Evolutionary conservation across 1,139 yeast species (phyloP).

Genomic region (Casaregolazyma lundiana): DNA sequence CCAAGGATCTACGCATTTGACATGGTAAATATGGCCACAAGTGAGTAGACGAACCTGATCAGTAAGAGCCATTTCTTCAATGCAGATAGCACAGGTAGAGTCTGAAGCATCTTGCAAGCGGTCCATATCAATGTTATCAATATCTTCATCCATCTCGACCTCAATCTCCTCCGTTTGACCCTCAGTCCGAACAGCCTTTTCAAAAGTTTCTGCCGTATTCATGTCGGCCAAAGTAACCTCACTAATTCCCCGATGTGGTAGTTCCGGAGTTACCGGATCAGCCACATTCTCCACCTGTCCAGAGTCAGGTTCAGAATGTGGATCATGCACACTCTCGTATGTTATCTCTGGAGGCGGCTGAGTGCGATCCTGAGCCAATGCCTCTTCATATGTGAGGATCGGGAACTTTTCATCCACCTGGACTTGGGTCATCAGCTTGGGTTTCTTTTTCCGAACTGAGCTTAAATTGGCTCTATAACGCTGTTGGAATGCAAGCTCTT

Average conservation of each 20-base stretch:
- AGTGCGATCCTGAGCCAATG: slow-evolving; percentile 6
- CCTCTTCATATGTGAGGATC: slow-evolving; percentile 49
- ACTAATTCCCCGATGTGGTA: neutral
- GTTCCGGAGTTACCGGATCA: slow-evolving; percentile 8
- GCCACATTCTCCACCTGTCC: neutral
- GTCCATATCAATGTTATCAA: slow-evolving; percentile 11
- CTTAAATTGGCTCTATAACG: slow-evolving; percentile 17
- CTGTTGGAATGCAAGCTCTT: slow-evolving; percentile 18
- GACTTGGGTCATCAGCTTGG: slow-evolving; percentile 44
- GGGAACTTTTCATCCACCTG: slow-evolving; percentile 70
- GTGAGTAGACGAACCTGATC: slow-evolving; percentile 67
- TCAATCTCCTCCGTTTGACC: slow-evolving; percentile 14
- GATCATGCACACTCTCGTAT: neutral
- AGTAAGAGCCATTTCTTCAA: slow-evolving; percentile 58
- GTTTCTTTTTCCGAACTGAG: slow-evolving; percentile 27
- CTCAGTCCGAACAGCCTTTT: slow-evolving; percentile 19
- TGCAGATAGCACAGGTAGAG: slow-evolving; percentile 78
- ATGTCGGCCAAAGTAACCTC: neutral
- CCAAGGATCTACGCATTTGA: slow-evolving; percentile 82
- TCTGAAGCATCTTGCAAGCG: slow-evolving; percentile 38
- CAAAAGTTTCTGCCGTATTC: slow-evolving; percentile 10
- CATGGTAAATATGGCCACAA: slow-evolving; percentile 83
- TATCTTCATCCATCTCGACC: slow-evolving; percentile 20
- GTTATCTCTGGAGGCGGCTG: neutral
- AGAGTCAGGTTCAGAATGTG: slow-evolving; percentile 4